Conservation (phyloP, 2,329 filamentous ascomycete species). For the Verticillium albo-atrum region DNA sequence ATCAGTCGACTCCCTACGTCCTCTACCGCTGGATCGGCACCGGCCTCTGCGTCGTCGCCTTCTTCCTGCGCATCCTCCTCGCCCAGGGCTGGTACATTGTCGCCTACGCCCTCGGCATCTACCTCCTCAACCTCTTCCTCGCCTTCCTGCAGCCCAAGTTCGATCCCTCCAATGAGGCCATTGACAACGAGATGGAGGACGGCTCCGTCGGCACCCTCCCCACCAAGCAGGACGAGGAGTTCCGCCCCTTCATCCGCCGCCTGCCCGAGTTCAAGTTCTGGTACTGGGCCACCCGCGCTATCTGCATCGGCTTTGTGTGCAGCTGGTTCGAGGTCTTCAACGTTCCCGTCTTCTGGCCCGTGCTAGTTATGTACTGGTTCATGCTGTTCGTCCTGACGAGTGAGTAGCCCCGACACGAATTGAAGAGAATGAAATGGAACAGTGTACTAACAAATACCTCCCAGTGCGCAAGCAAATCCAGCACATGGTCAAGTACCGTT, state of each 20-base stretch:
- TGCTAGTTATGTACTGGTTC: constrained; percentile 97
- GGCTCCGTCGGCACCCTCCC: constrained; percentile 77
- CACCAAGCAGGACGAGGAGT: constrained; percentile 95
- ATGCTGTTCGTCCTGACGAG: constrained; percentile 94
- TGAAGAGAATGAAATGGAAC: too few relatives aligned
- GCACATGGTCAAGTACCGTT: constrained; percentile 99
- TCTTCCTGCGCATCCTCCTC: constrained; percentile 84
- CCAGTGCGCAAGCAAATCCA: constrained; percentile 99
- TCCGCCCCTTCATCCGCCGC: constrained; percentile 92
- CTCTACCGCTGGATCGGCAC: constrained; percentile 89
- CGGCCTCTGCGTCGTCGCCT: constrained; percentile 67
- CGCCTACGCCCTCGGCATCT: constrained; percentile 96
- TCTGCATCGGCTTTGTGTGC: constrained; percentile 79
- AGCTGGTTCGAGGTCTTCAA: constrained; percentile 94
- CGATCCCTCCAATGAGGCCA: constrained; percentile 85
- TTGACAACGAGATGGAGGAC: constrained; percentile 96
- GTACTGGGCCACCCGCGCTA: constrained; percentile 88
- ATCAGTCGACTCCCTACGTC: constrained; percentile 87
- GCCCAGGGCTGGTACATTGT: constrained; percentile 99
- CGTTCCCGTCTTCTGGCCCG: constrained; percentile 97
- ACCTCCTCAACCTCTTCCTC: constrained; percentile 97
- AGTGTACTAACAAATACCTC: not conserved
- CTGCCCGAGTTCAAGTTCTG: constrained; percentile 99
- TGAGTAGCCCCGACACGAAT: constrained; percentile 59
- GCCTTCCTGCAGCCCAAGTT: constrained; percentile 98